Percentiles rank a stretch among this genome's conserved stretches.
Evolutionary conservation across 495 filamentous ascomycete species (phyloP).

Genomic region (Daldinia decipiens): DNA sequence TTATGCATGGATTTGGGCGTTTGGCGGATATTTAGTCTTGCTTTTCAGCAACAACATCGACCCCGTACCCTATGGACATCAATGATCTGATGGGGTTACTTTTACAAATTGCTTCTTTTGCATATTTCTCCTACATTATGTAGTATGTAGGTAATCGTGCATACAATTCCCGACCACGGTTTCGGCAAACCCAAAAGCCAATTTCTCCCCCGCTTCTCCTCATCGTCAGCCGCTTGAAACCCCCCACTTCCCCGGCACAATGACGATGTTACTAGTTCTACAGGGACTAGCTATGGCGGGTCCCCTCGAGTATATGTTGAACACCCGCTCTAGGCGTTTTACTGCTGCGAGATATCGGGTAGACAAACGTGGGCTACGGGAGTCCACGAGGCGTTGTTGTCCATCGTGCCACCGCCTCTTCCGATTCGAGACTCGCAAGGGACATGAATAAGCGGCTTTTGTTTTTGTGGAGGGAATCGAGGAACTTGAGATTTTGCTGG

Average conservation of each 20-base stretch:
- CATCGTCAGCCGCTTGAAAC: slow-evolving; percentile 15
- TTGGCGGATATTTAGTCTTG: slow-evolving; percentile 27
- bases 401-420: background rate
- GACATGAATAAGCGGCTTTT: background rate
- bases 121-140: background rate
- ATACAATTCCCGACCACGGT: background rate
- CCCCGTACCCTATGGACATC: background rate
- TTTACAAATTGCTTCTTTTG: background rate
- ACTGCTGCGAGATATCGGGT: background rate
- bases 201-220: slow-evolving; percentile 34
- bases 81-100: background rate
- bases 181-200: background rate
- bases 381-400: background rate
- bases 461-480: background rate
- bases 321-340: background rate
- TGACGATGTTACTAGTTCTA: background rate
- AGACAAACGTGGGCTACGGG: background rate
- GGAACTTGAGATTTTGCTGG: background rate
- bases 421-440: background rate
- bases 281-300: slow-evolving; percentile 5
- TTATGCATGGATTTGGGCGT: slow-evolving; percentile 38
- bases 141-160: too few relatives aligned
- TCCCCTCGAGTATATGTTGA: background rate
- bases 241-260: slow-evolving; percentile 12
- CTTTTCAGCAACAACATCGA: slow-evolving; percentile 1